Base-by-base conservation (phyloP, 164 flowering plant species). In the Tetracentron sinense region DNA sequence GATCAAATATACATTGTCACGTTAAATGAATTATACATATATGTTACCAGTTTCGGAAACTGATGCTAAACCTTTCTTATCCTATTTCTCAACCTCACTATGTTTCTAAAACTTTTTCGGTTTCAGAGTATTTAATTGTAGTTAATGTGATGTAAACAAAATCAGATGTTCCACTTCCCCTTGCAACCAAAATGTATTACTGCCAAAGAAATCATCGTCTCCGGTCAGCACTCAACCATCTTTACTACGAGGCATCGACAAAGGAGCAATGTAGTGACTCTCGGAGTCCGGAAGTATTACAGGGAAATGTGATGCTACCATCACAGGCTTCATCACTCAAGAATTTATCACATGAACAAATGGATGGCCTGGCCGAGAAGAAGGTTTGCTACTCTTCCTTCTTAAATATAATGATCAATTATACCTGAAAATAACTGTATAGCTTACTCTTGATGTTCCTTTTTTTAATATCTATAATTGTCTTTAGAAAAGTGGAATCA, bases 101-200 rank as follows among this genome's bases (percentile, higher is more conserved):
- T 30, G 4, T 22, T 6, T 54, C 21, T 46, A 26, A 30, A 2
- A 33, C 28, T 64, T 46, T 1, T 64, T 35, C n/a, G 57, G 26
- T 58, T 21, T 1, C 33, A 50, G 49, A n/a, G 12, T 51, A 28
- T 55, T 26, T 58, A 33, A 55, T 26, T 31, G 31, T n/a, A 42
- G 58, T 56, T 26, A 38, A 53, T 62, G 30, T 65, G 14, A 7
- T 54, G n/a, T n/a, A 35, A 68, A 58, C 33, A 35, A 48, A 55
- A 63, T 57, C 83, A 88, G 92, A 67, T 83, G 54, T 68, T 63
- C 90, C 95, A 47, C 74, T 63, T 55, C 97, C 97, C 15, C 90
- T 90, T 69, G 90, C 90, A 58, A 86, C 90, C 62, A 88, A 86
- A 71, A 74, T 84, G 27, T 88, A 83, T 65, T 82, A 82, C 76